Conservation (phyloP, 1,139 yeast genomes). For the Pneumocystis carinii region DNA sequence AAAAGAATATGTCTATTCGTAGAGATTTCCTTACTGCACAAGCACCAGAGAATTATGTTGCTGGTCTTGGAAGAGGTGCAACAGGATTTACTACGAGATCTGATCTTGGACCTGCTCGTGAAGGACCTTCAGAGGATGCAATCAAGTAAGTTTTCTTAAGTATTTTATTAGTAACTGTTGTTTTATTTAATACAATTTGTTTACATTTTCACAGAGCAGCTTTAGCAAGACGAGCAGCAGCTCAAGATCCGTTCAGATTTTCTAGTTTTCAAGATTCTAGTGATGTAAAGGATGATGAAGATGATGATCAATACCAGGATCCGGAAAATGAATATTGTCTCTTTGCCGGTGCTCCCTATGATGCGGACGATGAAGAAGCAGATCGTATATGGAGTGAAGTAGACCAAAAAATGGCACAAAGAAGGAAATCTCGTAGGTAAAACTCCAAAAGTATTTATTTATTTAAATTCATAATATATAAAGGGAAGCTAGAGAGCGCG, state of each 20-base stretch:
- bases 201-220: constrained; percentile 16
- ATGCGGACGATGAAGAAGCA: constrained; percentile 61
- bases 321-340: constrained; percentile 29
- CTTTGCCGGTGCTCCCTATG: constrained; percentile 19
- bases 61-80: constrained; percentile 94
- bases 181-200: not conserved
- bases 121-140: constrained; percentile 28
- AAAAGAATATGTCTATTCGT: not conserved
- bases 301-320: constrained; percentile 24
- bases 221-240: constrained; percentile 24
- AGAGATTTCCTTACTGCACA: not conserved
- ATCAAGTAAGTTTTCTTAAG: constrained; percentile 18
- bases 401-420: constrained; percentile 39
- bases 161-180: not conserved
- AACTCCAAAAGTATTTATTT: not conserved
- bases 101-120: constrained; percentile 43
- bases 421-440: constrained; percentile 26
- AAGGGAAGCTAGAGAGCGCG: constrained; percentile 22
- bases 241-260: constrained; percentile 16
- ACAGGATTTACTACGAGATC: constrained; percentile 80
- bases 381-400: constrained; percentile 51
- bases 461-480: not conserved
- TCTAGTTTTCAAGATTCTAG: constrained; percentile 18
- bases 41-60: constrained; percentile 45
- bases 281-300: constrained; percentile 22